phyloP scores from a whole-genome alignment of 352 stramenopile genomes.

The Globisporangium canariense region DNA sequence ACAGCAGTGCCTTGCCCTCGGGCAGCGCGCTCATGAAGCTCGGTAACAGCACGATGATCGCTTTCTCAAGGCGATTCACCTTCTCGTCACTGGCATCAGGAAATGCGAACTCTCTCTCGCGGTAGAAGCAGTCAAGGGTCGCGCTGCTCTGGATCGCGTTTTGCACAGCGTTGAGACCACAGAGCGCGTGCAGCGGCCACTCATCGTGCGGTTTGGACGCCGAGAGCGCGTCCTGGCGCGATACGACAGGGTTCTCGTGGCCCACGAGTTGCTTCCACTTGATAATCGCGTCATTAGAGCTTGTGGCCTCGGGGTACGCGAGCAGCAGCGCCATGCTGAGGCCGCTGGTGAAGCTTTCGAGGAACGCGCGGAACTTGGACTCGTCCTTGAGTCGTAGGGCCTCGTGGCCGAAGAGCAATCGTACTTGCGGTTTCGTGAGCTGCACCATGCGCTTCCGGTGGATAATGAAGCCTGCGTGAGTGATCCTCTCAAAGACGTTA shows the following conservation, averaged over 20 bases:
- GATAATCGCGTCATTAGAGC: constrained; percentile 21
- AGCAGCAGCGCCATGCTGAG: constrained; percentile 67
- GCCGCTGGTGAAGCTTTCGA: constrained; percentile 54
- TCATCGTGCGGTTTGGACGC: constrained; percentile 33
- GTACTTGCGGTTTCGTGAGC: constrained; percentile 34
- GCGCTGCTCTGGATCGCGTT: constrained; percentile 74
- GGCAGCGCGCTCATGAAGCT: constrained; percentile 28
- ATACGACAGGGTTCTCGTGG: constrained; percentile 39
- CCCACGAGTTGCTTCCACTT: constrained; percentile 57
- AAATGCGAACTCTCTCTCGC: constrained; percentile 74
- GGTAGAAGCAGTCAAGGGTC: constrained; percentile 39
- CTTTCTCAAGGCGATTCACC: constrained; percentile 24
- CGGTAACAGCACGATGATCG: constrained; percentile 38
- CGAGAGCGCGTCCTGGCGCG: constrained; percentile 40
- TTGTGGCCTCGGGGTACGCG: constrained; percentile 14
- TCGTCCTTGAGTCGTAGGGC: constrained; percentile 21
- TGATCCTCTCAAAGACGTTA: constrained; percentile 35
- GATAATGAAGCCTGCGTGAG: constrained; percentile 58
- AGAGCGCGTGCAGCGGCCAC: constrained; percentile 68
- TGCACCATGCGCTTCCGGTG: constrained; percentile 29
- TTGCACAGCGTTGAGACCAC: constrained; percentile 49
- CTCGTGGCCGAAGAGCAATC: constrained; percentile 35
- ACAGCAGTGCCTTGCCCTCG: constrained; percentile 21
- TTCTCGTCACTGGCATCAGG: constrained; percentile 4
- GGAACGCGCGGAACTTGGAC: constrained; percentile 35